Evolutionary conservation across 768 basidiomycete species (phyloP).

Genomic region (Lentinula boryana): DNA sequence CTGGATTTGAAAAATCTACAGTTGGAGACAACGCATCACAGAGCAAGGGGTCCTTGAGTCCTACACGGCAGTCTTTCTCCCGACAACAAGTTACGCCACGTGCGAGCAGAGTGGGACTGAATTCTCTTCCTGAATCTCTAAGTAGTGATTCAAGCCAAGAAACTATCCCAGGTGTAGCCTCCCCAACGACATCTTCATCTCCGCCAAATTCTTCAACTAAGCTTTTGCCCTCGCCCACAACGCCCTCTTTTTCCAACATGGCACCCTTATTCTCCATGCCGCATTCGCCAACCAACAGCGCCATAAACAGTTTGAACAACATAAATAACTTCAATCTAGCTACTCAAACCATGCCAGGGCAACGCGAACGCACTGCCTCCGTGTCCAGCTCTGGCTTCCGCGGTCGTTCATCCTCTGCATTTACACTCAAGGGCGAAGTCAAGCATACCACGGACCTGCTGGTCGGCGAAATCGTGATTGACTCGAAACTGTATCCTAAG

Average conservation of each 20-base stretch:
- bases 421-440: slow-evolving; percentile 58
- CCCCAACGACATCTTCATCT: slow-evolving; percentile 14
- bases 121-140: slow-evolving; percentile 5
- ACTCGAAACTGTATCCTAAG: slow-evolving; percentile 72
- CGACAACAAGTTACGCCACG: slow-evolving; percentile 33
- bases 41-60: slow-evolving; percentile 9
- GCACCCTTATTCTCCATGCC: slow-evolving; percentile 7
- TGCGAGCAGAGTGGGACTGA: slow-evolving; percentile 31
- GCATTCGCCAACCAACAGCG: not conserved
- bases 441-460: slow-evolving; percentile 62
- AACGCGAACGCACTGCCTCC: slow-evolving; percentile 1
- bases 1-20: slow-evolving; percentile 7
- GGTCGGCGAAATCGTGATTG: slow-evolving; percentile 74
- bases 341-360: not conserved
- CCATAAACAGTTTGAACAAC: slow-evolving; percentile 10
- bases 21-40: slow-evolving; percentile 13
- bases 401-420: slow-evolving; percentile 47
- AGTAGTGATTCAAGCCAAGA: slow-evolving; percentile 7
- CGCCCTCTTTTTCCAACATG: not conserved
- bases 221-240: slow-evolving; percentile 3
- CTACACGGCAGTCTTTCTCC: not conserved
- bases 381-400: slow-evolving; percentile 12
- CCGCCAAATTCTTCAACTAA: not conserved
- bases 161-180: slow-evolving; percentile 13
- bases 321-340: not conserved